Evolutionary conservation across 805 yeast species (phyloP), one percentile per base, ranked within the genome.

Genomic region (Alloascoidea africana): DNA sequence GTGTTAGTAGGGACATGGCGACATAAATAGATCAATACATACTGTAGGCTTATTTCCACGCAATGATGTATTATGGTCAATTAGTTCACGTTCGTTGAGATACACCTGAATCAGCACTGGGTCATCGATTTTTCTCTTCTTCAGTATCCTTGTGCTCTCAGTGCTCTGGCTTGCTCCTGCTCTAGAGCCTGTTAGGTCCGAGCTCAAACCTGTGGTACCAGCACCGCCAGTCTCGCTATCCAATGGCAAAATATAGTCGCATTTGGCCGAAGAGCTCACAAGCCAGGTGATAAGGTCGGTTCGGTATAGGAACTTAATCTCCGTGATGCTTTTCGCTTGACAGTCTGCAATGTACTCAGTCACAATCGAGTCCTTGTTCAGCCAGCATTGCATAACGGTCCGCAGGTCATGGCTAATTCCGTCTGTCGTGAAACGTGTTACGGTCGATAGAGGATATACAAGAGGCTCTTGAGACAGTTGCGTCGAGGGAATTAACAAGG

Each of bases 221-320:
- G 39, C 46, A n/a, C 36, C 38, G 4, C 27, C 41, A 14, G 37
- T 40, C 16, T 35, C 49, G 4, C 41, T 41, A 13, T 36, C 43
- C 5, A 37, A 23, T 8, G 8, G 8, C 34, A 54, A 56, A 23
- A 77, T 57, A 51, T 68, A 76, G 38, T 73, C 69, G 44, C 83
- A 74, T 16, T 67, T 63, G 30, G 66, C 73, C 2, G 75, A 62
- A 15, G 72, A 65, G 3, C 95, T 95, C 42, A 68, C 69, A 37
- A 89, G 65, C 86, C 91, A 87, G 18, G 83, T 70, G 39, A 79
- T 66, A 42, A 89, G 66, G 52, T 89, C 95, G 5, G 85, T 76
- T 57, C 93, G 76, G 48, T 85, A 94, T 52, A 83, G 58, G 51
- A 89, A 87, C 40, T 83, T 75, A 52, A 89, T 70, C 44, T 83